These are phyloP conservation scores for Monilinia fructigena DNA, from an alignment of 2,329 filamentous ascomycete genomes.

Conservation along the genomic window DNA sequence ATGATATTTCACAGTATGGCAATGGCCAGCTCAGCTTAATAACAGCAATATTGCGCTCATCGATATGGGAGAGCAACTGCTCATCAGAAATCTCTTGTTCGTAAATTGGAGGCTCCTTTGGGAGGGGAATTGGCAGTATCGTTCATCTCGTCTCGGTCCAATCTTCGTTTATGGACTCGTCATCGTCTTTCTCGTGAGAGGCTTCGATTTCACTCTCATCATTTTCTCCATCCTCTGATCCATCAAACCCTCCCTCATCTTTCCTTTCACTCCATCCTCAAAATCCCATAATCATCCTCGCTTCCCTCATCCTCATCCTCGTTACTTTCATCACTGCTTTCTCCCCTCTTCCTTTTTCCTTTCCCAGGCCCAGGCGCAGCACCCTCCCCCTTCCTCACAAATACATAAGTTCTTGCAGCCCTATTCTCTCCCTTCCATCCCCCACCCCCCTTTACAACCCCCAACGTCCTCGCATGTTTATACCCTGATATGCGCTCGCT, in stretches of 20 bases:
- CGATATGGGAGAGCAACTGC: background rate
- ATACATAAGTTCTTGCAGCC: constrained; percentile 59
- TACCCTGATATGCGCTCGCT: constrained; percentile 68
- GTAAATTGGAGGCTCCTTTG: background rate
- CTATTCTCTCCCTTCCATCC: constrained; percentile 54
- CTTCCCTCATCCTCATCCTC: constrained; percentile 35
- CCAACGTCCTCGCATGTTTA: constrained; percentile 69
- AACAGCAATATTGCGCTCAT: background rate
- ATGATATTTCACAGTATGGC: constrained; percentile 16
- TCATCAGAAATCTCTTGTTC: background rate
- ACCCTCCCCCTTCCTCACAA: constrained; percentile 57
- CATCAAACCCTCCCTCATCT: constrained; percentile 19
- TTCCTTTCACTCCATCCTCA: constrained; percentile 36
- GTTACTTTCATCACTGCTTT: constrained; percentile 33
- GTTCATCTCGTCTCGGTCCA: constrained; percentile 16
- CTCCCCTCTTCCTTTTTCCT: constrained; percentile 33
- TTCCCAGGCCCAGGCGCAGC: constrained; percentile 37
- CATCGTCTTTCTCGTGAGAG: background rate
- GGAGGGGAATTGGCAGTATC: background rate
- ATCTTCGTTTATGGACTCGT: background rate
- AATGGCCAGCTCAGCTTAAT: constrained; percentile 7
- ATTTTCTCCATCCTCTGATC: constrained; percentile 16
- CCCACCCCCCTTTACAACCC: constrained; percentile 54
- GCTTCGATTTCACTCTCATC: background rate
- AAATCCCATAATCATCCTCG: constrained; percentile 26